Base-by-base conservation (phyloP, 1,139 yeast genomes). In the Geotrichum aggregatum region DNA sequence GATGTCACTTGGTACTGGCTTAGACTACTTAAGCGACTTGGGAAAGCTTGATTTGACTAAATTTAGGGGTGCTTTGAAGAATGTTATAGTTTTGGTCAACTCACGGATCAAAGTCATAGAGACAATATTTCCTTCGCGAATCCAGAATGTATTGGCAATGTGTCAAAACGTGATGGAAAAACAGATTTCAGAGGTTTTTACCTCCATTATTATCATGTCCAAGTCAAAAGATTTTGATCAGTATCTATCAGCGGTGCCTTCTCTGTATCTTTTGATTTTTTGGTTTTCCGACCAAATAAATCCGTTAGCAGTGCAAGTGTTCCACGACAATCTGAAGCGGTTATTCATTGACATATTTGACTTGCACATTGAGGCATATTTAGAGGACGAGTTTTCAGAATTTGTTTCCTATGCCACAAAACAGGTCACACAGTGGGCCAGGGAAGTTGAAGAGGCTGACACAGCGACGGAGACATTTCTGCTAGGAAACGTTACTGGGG, bases 401-500 rank as follows among this genome's bases (percentile, higher is more conserved):
- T 44, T 50, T 41, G 66, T 67, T 18, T 58, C 59, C 7, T 62
- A 59, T 19, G 63, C 71, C 21, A 62, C 61, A 19, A 54, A 50
- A 13, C 64, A 62, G 52, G 71, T 74, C 26, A 52, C 53, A 2
- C 59, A 62, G 13, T 76, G 76, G 69, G 65, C 64, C 19, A 58
- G 59, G 7, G 65, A 66, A 22, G 62, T 66, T 0, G 58, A 63
- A 1, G 63, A 64, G 36, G 65, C 65, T 36, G 76, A 74, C 38
- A 66, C 63, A 2, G 71, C 66, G 31, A 67, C 73, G 1, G 79
- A 76, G 56, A 61, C 66, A 22, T 62, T 70, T 26, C 62, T 73
- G 14, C 61, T 74, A 61, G 75, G 78, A 42, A 74, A 72, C 57
- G 67, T 74, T 48, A 65, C 57, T 33, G 69, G 66, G 54, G 74